phyloP scores from a whole-genome alignment of 202 grass and related monocot genomes.

The Elaeis oleifera region DNA sequence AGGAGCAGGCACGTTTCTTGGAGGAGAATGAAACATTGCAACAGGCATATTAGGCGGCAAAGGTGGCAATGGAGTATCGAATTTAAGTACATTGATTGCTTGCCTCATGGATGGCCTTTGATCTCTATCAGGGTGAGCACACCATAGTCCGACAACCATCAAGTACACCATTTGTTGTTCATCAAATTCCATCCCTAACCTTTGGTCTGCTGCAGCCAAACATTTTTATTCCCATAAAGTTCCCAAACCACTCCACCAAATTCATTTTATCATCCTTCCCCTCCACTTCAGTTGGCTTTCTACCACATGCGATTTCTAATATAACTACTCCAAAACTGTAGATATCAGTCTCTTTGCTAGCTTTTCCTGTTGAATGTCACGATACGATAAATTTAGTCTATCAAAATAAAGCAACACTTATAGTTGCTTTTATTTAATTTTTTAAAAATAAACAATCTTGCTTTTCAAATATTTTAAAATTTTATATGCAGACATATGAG shows the following conservation, averaged over 20 bases:
- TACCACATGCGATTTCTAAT: constrained; percentile 18
- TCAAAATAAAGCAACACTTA: too few species aligned
- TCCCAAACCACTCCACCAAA: neutral
- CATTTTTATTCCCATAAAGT: neutral
- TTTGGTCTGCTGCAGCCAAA: constrained; percentile 1
- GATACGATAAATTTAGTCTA: too few species aligned
- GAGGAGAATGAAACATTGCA: constrained; percentile 10
- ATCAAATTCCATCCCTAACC: neutral
- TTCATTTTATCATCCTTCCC: constrained; percentile 3
- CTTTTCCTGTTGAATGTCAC: constrained; percentile 9
- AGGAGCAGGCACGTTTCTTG: too few species aligned
- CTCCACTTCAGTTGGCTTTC: constrained; percentile 10
- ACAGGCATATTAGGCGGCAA: constrained; percentile 11
- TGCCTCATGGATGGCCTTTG: neutral
- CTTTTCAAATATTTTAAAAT: too few species aligned
- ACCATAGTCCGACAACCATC: constrained; percentile 6
- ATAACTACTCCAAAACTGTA: constrained; percentile 18
- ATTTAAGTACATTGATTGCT: neutral
- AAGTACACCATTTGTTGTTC: neutral
- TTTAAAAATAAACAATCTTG: too few species aligned
- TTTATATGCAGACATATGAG: too few species aligned
- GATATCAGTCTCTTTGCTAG: neutral
- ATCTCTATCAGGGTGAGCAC: neutral
- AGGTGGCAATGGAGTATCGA: neutral
- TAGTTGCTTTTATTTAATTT: too few species aligned